Conservation (phyloP, 139 green algal species). For the Zygnema cylindricum region DNA sequence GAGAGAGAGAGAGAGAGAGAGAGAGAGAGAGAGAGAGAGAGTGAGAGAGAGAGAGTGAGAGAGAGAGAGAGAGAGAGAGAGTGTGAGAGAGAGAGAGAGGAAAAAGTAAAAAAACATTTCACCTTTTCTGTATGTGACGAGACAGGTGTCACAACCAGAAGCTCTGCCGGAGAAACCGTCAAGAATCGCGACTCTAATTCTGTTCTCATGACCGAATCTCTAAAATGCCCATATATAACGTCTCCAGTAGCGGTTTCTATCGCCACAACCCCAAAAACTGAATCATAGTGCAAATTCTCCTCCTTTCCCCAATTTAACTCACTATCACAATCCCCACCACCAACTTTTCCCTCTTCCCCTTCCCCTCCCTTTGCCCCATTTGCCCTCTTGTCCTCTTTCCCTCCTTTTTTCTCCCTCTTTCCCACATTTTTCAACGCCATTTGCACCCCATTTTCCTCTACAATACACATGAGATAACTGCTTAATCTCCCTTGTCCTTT, state of each 20-base stretch:
- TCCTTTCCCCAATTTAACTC: too few relatives aligned
- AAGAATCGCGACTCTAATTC: conserved; percentile 78
- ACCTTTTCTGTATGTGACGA: conserved; percentile 63
- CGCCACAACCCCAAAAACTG: conserved; percentile 71
- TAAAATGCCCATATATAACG: conserved; percentile 71
- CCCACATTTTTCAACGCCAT: not conserved
- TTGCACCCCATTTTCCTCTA: not conserved
- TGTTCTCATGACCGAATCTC: conserved; percentile 46
- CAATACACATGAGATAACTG: conserved; percentile 57
- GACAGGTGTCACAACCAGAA: conserved; percentile 70
- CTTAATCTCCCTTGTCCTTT: conserved; percentile 42
- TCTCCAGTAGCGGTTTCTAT: conserved; percentile 81
- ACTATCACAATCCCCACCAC: too few relatives aligned
- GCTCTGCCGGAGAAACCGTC: conserved; percentile 72
- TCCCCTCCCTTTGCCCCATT: not conserved
- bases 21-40: conserved; percentile 11
- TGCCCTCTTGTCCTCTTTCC: not conserved
- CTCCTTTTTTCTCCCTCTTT: conserved; percentile 21
- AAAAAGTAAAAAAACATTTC: conserved; percentile 30
- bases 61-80: conserved; percentile 2
- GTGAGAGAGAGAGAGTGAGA: not conserved
- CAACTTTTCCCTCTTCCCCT: too few relatives aligned
- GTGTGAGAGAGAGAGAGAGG: conserved; percentile 47
- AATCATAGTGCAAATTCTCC: not conserved
- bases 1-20: not conserved